These are phyloP conservation scores for Turritis glabra DNA, from an alignment of 345 rosid genomes.

Conservation along the genomic window DNA sequence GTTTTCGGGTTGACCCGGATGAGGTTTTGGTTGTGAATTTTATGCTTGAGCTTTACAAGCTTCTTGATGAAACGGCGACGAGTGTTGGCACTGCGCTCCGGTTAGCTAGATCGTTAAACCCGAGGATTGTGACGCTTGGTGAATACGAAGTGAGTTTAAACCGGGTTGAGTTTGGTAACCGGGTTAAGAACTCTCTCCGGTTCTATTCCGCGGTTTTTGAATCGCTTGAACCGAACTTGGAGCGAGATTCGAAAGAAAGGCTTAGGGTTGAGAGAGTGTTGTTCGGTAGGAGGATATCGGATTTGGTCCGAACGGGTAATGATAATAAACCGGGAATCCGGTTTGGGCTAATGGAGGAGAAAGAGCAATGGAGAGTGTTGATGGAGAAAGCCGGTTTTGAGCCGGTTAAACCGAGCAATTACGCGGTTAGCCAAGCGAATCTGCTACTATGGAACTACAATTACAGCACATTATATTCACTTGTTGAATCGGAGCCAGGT, in stretches of 20 bases:
- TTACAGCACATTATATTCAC: constrained; percentile 62
- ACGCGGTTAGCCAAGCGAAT: constrained; percentile 76
- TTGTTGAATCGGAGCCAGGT: constrained; percentile 63
- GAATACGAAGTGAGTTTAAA: constrained; percentile 82
- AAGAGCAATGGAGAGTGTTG: constrained; percentile 62
- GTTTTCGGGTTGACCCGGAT: constrained; percentile 66
- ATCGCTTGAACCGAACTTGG: constrained; percentile 76
- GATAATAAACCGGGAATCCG: constrained; percentile 30
- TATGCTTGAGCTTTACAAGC: constrained; percentile 79
- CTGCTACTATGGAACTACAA: constrained; percentile 72
- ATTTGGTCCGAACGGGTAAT: constrained; percentile 51
- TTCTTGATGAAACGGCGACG: constrained; percentile 60
- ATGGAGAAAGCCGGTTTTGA: constrained; percentile 72
- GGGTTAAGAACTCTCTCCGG: constrained; percentile 66
- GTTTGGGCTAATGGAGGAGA: constrained; percentile 67
- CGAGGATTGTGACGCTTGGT: constrained; percentile 72
- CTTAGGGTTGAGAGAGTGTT: constrained; percentile 63
- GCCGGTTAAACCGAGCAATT: constrained; percentile 66
- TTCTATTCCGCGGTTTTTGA: constrained; percentile 76
- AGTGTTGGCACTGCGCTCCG: constrained; percentile 56
- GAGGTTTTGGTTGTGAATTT: constrained; percentile 78
- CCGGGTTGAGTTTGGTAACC: constrained; percentile 49
- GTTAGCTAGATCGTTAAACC: constrained; percentile 61
- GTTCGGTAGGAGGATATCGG: constrained; percentile 63
- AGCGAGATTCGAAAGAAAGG: constrained; percentile 59